Evolutionary conservation across 345 rosid genomes (phyloP), one percentile per base, ranked within the genome.

Genomic region (Populus tremula): DNA sequence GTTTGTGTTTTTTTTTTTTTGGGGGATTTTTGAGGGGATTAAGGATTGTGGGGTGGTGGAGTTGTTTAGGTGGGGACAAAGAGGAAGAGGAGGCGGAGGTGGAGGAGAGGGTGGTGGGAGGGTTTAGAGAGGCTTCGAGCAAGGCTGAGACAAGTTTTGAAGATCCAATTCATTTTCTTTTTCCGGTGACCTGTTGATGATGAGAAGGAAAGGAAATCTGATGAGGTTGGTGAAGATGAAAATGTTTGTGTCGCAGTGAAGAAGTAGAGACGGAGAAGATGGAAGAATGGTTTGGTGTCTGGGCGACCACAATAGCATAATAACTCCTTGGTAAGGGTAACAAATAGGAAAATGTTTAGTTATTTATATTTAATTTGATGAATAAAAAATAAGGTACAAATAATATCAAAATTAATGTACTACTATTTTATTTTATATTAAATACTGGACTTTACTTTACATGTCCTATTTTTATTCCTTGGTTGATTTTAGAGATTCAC

Each of bases 31-130:
- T 31, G 27, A 47, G 17, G 68, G 47, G 21, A 11, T 17, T 21
- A 31, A 39, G 67, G 59, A 8, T n/a, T 8, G 2, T 21, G n/a
- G 56, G 36, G 76, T 29, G 45, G 31, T 69, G 9, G n/a, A 4
- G 64, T 12, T n/a, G 11, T 72, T 89, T 77, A 92, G 86, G 97
- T 91, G 3, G 96, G 97, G 61, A 91, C 94, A 61, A 94, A 92
- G 78, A 94, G 85, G 85, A 92, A 92, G 81, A 91, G 88, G 76
- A 90, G 92, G 70, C 95, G 95, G 82, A 89, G 90, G 81, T 82
- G 82, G 86, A 92, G 91, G 47, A 87, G 87, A 76, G 84, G 89
- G 64, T 88, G 90, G 79, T 85, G 90, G 80, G 75, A 77, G 64
- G 88, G 86, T 72, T 85, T 78, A 59, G 76, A 84, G 45, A 85